Evolutionary conservation across 2,329 filamentous ascomycete species (phyloP), one percentile per base, ranked within the genome.

Genomic region (Zasmidium angulare): DNA sequence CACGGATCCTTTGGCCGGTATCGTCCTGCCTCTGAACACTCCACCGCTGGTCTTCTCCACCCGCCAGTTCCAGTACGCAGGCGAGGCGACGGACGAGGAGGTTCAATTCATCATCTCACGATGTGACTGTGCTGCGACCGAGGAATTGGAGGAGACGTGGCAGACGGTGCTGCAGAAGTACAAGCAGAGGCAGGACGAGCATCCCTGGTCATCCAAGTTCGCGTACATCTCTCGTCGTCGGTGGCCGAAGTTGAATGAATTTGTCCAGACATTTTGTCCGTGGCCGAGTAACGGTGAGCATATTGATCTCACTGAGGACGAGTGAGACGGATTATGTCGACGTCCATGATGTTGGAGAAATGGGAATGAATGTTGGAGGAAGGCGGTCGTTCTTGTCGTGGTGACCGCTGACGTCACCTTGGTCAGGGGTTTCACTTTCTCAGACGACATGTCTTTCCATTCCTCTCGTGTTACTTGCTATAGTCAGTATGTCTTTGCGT

Each of bases 41-140:
- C 9, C 46, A 7, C 3, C 48, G 4, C 20, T 46, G 1, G 49
- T 56, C 17, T 46, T 46, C 40, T 22, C 20, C 48, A 49, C 40
- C 11, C 49, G 46, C 12, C 19, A 26, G 6, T 60, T 60, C 43
- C 20, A 17, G 3, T 11, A 11, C 26, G 23, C 17, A 0, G 50
- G 55, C 12, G 51, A 55, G 23, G 36, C 48, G 14, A 54, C 59
- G 6, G 19, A 49, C 7, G 29, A 31, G 2, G 26, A 61, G 17
- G 29, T 61, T 1, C 50, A 46, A 6, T 61, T 47, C 47, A 55
- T 61, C 24, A 52, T 61, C 46, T 53, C 43, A 17, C 31, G 54
- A 17, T 50, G 50, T 21, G 26, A 11, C 22, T 61, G 59, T 20
- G 21, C 19, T 3, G 31, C 24, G 12, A 52, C 50, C 23, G 19